Evolutionary conservation across 495 filamentous ascomycete species (phyloP).

Genomic region (Penicillium nucicola): DNA sequence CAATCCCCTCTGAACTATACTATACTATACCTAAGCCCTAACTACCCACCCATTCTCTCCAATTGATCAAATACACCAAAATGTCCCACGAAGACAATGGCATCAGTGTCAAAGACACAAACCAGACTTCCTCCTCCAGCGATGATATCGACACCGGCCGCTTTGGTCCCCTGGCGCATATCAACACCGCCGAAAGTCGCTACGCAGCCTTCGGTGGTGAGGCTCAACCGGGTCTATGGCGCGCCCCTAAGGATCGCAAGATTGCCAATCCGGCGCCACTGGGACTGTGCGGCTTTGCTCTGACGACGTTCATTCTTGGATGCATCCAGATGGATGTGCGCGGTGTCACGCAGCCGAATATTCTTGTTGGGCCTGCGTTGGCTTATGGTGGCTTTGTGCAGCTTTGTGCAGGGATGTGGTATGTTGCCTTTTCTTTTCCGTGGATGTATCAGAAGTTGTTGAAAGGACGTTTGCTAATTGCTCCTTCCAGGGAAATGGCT

Average conservation of each 20-base stretch:
- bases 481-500: slow-evolving; percentile 76
- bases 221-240: slow-evolving; percentile 84
- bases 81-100: slow-evolving; percentile 3
- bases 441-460: no score
- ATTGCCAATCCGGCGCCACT: slow-evolving; percentile 78
- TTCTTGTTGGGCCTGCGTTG: slow-evolving; percentile 61
- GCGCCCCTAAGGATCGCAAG: slow-evolving; percentile 62
- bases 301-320: slow-evolving; percentile 86
- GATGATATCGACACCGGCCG: slow-evolving; percentile 2
- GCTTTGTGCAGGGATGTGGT: slow-evolving; percentile 91
- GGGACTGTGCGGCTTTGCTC: slow-evolving; percentile 74
- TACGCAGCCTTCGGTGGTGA: slow-evolving; percentile 83
- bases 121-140: neutral
- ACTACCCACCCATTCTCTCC: neutral
- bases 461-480: neutral
- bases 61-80: neutral
- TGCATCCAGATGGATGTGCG: slow-evolving; percentile 67
- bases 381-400: slow-evolving; percentile 79
- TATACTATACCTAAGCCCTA: neutral
- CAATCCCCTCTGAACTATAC: neutral
- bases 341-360: slow-evolving; percentile 52
- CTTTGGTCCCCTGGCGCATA: slow-evolving; percentile 57
- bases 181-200: slow-evolving; percentile 56
- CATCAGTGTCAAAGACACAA: slow-evolving; percentile 5
- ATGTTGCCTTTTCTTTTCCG: slow-evolving; percentile 34